Percentiles rank a stretch among this genome's conserved stretches.
Evolutionary conservation across 1,139 yeast species (phyloP).

Genomic region (Protomyces macrosporus): DNA sequence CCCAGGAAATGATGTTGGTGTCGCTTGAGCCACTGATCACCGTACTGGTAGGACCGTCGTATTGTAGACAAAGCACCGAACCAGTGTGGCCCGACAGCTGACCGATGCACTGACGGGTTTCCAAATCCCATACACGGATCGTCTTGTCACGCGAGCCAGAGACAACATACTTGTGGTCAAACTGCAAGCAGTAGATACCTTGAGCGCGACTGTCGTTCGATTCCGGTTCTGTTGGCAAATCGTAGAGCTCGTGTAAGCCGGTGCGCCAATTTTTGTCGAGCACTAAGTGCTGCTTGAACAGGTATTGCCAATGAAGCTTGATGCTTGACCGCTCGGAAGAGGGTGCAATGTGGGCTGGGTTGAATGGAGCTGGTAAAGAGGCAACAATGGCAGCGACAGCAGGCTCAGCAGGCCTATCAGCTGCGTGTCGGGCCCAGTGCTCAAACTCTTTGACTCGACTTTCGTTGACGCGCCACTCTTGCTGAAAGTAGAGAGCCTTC

Average conservation of each 20-base stretch:
- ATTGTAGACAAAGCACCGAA: slow-evolving; percentile 28
- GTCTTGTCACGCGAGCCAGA: slow-evolving; percentile 27
- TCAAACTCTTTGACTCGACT: slow-evolving; percentile 17
- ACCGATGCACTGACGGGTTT: slow-evolving; percentile 18
- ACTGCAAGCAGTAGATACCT: slow-evolving; percentile 30
- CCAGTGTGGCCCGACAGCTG: slow-evolving; percentile 27
- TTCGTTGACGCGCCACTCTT: slow-evolving; percentile 28
- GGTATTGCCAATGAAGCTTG: slow-evolving; percentile 27
- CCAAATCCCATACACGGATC: slow-evolving; percentile 28
- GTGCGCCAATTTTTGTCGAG: slow-evolving; percentile 29
- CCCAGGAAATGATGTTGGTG: slow-evolving; percentile 38
- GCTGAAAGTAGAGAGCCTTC: slow-evolving; percentile 26
- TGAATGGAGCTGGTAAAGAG: slow-evolving; percentile 7
- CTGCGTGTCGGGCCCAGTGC: slow-evolving; percentile 16
- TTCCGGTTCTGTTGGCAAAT: slow-evolving; percentile 14
- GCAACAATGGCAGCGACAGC: not conserved
- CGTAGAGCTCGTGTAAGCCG: slow-evolving; percentile 22
- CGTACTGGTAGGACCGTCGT: slow-evolving; percentile 20
- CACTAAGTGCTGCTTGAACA: slow-evolving; percentile 26
- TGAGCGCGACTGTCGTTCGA: slow-evolving; percentile 14
- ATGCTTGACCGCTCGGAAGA: slow-evolving; percentile 5
- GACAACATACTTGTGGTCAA: slow-evolving; percentile 32
- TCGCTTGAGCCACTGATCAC: slow-evolving; percentile 38
- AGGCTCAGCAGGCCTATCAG: not conserved
- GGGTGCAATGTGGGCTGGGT: slow-evolving; percentile 11